Evolutionary conservation across 768 basidiomycete species (phyloP), one percentile per base, ranked within the genome.

Genomic region (Trichaptum fuscoviolaceum): DNA sequence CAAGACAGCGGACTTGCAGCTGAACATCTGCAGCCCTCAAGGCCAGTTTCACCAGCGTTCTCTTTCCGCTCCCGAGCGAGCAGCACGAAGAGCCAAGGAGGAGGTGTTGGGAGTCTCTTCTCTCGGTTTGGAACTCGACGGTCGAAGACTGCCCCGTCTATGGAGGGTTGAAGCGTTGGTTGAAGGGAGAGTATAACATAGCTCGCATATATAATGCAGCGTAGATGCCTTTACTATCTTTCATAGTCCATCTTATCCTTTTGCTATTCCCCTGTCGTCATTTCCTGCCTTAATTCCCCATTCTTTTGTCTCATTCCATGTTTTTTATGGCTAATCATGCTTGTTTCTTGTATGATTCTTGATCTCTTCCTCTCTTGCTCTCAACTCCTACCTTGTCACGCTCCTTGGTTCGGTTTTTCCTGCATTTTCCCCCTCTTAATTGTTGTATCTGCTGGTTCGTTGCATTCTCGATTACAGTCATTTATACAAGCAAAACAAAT

Each of bases 31-130:
- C 85, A 85, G 20, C 70, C 75, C 59, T 74, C 79, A 3, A 85
- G 92, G 25, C 92, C 92, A 2, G 83, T 79, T 20, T 93, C 92
- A 5, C 92, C 92, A 0, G 88, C 91, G 0, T 94, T 91, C 91
- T 93, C 91, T 0, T 88, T 93, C 81, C 88, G 92, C 20, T 94
- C 92, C 24, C 83, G 88, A 26, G 83, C 89, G 1, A 91, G 90
- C n/a, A 91, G 91, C 69, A 73, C 85, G 0, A 83, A 87, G 63
- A 90, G 90, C 6, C 86, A 88, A 68, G 89, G 90, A n/a, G 82
- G 83, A 4, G 83, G 82, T 23, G 73, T 74, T 58, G 84, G 89
- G 0, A 76, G 92, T 58, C 91, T 93, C 74, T 88, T 87, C 0
- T 88, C 87, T 68, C 84, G 90, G 66, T 93, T 93, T 76, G 92